These are phyloP conservation scores for Rhodotorula kratochvilovae DNA, from an alignment of 768 basidiomycete genomes.

Conservation along the genomic window DNA sequence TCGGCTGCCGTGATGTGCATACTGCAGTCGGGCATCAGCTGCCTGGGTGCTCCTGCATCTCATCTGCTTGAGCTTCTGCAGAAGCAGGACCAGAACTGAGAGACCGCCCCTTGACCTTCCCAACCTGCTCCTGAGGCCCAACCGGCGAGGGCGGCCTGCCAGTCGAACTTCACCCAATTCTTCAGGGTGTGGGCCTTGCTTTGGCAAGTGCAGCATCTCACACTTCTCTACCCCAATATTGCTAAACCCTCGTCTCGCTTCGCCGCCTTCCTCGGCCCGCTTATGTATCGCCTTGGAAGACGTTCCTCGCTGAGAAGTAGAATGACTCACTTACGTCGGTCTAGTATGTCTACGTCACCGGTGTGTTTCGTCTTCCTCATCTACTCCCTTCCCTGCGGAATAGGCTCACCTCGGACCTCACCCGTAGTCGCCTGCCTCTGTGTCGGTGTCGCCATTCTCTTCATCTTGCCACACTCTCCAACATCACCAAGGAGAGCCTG, in stretches of 20 bases:
- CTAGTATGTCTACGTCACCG: constrained; percentile 10
- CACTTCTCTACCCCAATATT: no score
- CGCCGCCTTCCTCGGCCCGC: constrained; percentile 64
- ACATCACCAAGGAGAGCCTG: constrained; percentile 41
- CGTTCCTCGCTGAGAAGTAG: constrained; percentile 57
- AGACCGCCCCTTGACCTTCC: no score
- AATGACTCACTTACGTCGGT: neutral
- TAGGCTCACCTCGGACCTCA: constrained; percentile 36
- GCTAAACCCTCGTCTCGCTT: constrained; percentile 58
- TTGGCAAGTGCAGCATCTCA: no score
- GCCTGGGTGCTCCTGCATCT: no score
- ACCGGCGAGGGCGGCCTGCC: no score
- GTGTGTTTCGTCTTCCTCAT: constrained; percentile 4
- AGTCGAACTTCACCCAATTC: no score
- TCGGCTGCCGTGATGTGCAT: no score
- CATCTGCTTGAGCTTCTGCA: no score
- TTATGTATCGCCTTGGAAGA: constrained; percentile 69
- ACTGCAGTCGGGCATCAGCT: no score
- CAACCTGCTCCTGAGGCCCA: no score
- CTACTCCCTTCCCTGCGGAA: constrained; percentile 18
- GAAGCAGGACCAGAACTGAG: no score
- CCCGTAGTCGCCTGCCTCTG: constrained; percentile 43
- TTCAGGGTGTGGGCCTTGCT: no score
- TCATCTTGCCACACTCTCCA: constrained; percentile 42
- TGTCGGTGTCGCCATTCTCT: constrained; percentile 36